Conservation (phyloP, 495 filamentous ascomycete genomes). For the Penicillium angulare region DNA sequence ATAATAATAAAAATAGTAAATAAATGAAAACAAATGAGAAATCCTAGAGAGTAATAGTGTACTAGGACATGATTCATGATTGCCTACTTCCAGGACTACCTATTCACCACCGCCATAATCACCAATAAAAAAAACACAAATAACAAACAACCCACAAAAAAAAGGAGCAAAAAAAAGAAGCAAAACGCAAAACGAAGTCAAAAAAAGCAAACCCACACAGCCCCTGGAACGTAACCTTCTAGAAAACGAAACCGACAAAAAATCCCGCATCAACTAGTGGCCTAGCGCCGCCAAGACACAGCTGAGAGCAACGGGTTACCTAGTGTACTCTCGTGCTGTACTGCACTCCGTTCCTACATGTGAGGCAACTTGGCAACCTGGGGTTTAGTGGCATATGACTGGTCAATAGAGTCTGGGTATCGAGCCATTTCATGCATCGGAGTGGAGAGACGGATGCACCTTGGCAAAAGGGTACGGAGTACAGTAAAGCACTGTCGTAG, state of each 20-base stretch:
- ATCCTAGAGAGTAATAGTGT: too few species aligned
- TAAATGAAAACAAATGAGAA: too few species aligned
- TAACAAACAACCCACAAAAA: neutral
- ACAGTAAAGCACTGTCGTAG: too few species aligned
- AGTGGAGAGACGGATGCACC: too few species aligned
- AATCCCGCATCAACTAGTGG: slow-evolving; percentile 20
- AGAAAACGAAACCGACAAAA: slow-evolving; percentile 11
- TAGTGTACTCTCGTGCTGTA: neutral
- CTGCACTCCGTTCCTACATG: neutral
- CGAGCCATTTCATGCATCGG: neutral
- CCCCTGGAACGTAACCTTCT: slow-evolving; percentile 19
- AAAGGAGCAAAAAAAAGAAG: neutral
- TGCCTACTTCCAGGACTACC: too few species aligned
- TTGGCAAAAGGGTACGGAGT: too few species aligned
- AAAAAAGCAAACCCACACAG: slow-evolving; percentile 8
- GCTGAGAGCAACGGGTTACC: too few species aligned
- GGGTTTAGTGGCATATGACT: neutral
- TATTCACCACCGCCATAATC: too few species aligned
- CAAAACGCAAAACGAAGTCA: neutral
- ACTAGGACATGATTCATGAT: too few species aligned
- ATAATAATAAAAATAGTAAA: neutral
- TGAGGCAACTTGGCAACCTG: neutral
- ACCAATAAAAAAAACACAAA: neutral
- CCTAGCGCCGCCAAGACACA: slow-evolving; percentile 1
- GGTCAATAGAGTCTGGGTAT: neutral